phyloP scores from a whole-genome alignment of 2,329 filamentous ascomycete species.

The Fusarium austroafricanum region DNA sequence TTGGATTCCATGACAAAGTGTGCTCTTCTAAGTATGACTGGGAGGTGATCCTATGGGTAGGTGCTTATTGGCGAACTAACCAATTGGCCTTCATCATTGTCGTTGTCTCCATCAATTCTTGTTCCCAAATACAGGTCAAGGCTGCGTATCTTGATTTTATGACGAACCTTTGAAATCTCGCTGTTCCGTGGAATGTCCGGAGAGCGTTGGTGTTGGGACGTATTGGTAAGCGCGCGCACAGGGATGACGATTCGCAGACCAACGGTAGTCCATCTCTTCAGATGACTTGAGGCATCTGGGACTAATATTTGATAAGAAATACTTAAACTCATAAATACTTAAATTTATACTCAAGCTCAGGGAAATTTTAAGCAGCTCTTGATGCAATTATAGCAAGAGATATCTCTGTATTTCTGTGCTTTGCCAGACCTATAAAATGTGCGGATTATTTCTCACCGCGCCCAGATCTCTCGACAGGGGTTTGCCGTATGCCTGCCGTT shows the following conservation, averaged over 20 bases:
- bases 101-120: not conserved
- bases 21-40: not conserved
- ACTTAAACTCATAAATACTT: too few relatives aligned
- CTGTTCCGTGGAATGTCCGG: constrained; percentile 13
- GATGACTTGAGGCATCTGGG: too few relatives aligned
- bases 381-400: too few relatives aligned
- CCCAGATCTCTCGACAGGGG: not conserved
- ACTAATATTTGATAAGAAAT: too few relatives aligned
- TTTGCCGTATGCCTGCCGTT: not conserved
- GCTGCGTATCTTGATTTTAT: not conserved
- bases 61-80: not conserved
- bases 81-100: not conserved
- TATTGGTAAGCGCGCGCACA: not conserved
- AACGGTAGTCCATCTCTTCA: too few relatives aligned
- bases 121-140: too few relatives aligned
- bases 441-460: too few relatives aligned
- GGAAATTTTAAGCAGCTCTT: too few relatives aligned
- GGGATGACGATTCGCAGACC: too few relatives aligned
- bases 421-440: too few relatives aligned
- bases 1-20: not conserved
- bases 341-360: too few relatives aligned
- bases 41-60: not conserved
- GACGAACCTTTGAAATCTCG: constrained; percentile 21
- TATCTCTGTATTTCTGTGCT: too few relatives aligned
- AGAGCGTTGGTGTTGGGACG: not conserved